A percentile compares a stretch with the other conserved stretches of the same genome.
These are phyloP conservation scores for Hemileccinum impolitum DNA, from an alignment of 768 basidiomycete species.

Conservation along the genomic window DNA sequence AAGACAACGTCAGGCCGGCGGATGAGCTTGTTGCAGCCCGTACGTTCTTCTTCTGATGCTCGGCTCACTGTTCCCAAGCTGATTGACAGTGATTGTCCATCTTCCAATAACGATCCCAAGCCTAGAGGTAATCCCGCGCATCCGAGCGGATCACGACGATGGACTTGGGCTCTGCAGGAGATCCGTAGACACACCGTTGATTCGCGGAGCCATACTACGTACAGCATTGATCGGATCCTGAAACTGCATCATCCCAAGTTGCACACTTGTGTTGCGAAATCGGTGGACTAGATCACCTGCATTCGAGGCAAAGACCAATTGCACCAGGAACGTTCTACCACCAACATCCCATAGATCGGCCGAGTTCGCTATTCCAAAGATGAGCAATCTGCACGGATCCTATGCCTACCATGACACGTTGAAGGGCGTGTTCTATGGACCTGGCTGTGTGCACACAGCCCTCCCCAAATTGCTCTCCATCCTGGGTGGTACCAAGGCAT, in stretches of 20 bases:
- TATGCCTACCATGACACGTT: constrained; percentile 69
- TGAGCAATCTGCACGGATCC: constrained; percentile 38
- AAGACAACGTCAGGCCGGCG: too few species aligned
- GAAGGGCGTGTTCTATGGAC: constrained; percentile 69
- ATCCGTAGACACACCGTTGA: constrained; percentile 8
- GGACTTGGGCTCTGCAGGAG: constrained; percentile 7
- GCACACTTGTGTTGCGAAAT: too few species aligned
- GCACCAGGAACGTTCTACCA: not conserved
- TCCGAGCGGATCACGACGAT: constrained; percentile 15
- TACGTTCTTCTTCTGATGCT: too few species aligned
- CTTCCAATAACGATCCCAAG: constrained; percentile 2
- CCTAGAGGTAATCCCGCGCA: not conserved
- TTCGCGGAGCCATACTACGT: constrained; percentile 6
- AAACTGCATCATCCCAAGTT: too few species aligned
- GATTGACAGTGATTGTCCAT: too few species aligned
- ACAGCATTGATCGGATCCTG: too few species aligned
- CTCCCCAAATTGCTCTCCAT: constrained; percentile 57
- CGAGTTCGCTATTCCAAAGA: too few species aligned
- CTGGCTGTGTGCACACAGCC: constrained; percentile 58
- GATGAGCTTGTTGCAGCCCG: too few species aligned
- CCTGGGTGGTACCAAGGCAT: constrained; percentile 57
- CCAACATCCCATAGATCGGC: too few species aligned
- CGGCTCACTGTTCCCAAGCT: too few species aligned
- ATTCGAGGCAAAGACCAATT: too few species aligned
- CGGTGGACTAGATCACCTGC: not conserved